These are phyloP conservation scores for Rhodotorula glutinis DNA, from an alignment of 1,284 basidiomycete species.

Conservation along the genomic window DNA sequence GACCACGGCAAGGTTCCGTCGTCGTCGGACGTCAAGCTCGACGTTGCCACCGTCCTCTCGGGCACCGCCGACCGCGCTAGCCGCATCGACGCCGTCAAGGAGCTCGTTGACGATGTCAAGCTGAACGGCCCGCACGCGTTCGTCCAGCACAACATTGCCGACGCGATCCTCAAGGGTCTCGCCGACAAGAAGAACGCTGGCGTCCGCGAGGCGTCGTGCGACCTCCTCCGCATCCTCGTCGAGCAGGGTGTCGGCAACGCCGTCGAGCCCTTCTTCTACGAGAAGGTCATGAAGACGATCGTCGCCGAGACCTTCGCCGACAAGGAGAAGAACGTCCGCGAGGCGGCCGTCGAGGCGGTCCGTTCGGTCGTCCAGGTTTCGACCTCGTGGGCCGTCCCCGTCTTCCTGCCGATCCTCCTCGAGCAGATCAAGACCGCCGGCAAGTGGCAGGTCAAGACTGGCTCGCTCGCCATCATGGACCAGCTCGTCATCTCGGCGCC, in stretches of 20 bases:
- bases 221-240: constrained; percentile 65
- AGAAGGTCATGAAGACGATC: constrained; percentile 68
- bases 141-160: constrained; percentile 69
- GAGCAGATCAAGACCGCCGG: constrained; percentile 93
- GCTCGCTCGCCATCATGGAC: constrained; percentile 78
- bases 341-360: constrained; percentile 80
- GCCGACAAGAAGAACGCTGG: constrained; percentile 61
- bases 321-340: constrained; percentile 81
- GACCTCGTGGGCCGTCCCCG: constrained; percentile 84
- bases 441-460: constrained; percentile 99
- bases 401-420: constrained; percentile 85
- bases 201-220: constrained; percentile 77
- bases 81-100: constrained; percentile 48
- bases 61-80: constrained; percentile 45
- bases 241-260: constrained; percentile 74
- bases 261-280: constrained; percentile 85
- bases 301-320: constrained; percentile 90
- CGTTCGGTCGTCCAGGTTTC: constrained; percentile 73
- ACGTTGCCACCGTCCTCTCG: constrained; percentile 49
- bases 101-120: constrained; percentile 53
- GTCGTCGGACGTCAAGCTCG: constrained; percentile 49
- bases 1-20: constrained; percentile 27
- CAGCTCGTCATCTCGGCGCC: constrained; percentile 85
- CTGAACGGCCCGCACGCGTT: constrained; percentile 57
- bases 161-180: constrained; percentile 59